Conservation (phyloP, 257 asterid genomes). For the Nicotiana obtusifolia region DNA sequence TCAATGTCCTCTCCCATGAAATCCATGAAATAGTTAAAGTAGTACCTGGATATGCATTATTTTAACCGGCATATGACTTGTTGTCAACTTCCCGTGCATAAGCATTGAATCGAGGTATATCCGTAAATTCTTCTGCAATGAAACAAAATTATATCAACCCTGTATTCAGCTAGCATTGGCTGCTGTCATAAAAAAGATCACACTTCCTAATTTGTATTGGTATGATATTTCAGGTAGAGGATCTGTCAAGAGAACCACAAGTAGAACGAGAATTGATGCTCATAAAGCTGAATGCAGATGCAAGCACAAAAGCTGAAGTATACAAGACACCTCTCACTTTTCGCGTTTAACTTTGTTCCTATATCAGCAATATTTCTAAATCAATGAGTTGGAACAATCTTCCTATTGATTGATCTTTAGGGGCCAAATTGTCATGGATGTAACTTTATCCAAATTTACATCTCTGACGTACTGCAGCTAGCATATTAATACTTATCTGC, state of each 20-base stretch:
- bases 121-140: not conserved
- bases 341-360: not conserved
- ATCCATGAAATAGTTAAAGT: not conserved
- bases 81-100: not conserved
- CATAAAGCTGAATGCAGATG: conserved; percentile 64
- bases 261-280: conserved; percentile 92
- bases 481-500: not conserved
- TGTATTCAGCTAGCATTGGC: not conserved
- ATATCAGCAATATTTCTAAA: not conserved
- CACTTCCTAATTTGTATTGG: conserved; percentile 7
- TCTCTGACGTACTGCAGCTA: not conserved
- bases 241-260: conserved; percentile 67
- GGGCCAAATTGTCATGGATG: not conserved
- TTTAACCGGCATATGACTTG: not conserved
- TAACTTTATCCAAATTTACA: not conserved
- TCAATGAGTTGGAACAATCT: not conserved
- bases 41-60: not conserved
- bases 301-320: conserved; percentile 66
- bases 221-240: conserved; percentile 58
- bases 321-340: not conserved
- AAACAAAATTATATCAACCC: not conserved
- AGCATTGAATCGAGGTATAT: not conserved
- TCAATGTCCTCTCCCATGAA: not conserved
- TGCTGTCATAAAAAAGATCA: not conserved
- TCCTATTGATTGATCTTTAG: not conserved